Evolutionary conservation across 2,329 filamentous ascomycete genomes (phyloP).

Genomic region (Pseudogymnoascus sp.): DNA sequence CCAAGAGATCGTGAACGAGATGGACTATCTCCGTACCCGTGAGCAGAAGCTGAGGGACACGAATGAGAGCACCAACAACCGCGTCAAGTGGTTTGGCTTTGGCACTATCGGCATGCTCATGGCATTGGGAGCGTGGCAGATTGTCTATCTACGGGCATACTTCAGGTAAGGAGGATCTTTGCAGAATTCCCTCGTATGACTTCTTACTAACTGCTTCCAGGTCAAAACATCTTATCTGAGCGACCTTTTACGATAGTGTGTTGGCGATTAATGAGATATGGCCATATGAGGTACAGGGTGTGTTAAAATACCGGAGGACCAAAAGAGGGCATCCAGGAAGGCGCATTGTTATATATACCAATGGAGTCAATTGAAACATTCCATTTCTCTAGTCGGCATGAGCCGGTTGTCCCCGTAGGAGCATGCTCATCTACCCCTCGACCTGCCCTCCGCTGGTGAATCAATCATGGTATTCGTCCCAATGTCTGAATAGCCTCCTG

Average conservation of each 20-base stretch:
- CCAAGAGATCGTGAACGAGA: conserved; percentile 79
- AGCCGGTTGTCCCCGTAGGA: not conserved
- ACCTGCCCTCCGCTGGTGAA: not conserved
- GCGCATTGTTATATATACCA: conserved; percentile 6
- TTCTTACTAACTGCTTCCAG: conserved; percentile 30
- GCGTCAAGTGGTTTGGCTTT: conserved; percentile 98
- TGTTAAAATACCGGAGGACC: conserved; percentile 5
- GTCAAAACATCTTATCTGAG: conserved; percentile 63
- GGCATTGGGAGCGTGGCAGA: conserved; percentile 89
- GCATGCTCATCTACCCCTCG: not conserved
- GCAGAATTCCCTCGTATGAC: conserved; percentile 12
- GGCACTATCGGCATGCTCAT: conserved; percentile 87
- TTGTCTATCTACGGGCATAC: conserved; percentile 94
- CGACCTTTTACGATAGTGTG: not conserved
- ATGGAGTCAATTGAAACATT: conserved; percentile 1
- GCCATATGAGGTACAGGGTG: not conserved
- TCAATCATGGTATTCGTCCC: not conserved
- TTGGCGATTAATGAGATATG: not conserved
- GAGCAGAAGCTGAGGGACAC: conserved; percentile 97
- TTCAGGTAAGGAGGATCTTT: conserved; percentile 57
- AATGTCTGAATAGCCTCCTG: not conserved
- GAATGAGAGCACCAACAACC: conserved; percentile 98
- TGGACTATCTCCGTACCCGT: conserved; percentile 85
- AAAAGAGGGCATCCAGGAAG: not conserved
- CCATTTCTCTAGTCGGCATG: not conserved